These are phyloP conservation scores for Suillus weaverae DNA, from an alignment of 768 basidiomycete genomes.

Conservation along the genomic window DNA sequence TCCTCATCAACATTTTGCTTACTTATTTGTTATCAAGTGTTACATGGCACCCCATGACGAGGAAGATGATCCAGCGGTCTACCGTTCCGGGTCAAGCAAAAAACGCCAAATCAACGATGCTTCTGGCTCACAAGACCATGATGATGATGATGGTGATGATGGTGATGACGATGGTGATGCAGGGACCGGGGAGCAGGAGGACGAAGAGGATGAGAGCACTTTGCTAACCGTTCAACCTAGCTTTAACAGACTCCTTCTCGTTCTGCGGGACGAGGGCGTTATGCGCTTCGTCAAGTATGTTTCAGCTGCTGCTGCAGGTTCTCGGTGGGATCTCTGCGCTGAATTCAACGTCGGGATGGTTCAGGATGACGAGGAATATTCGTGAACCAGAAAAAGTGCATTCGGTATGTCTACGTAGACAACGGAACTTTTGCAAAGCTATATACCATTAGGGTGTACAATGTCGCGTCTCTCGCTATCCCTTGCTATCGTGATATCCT, in stretches of 20 bases:
- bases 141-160: slow-evolving; percentile 7
- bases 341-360: slow-evolving; percentile 91
- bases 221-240: slow-evolving; percentile 84
- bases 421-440: background rate
- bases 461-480: background rate
- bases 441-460: background rate
- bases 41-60: slow-evolving; percentile 95
- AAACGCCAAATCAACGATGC: slow-evolving; percentile 23
- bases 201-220: slow-evolving; percentile 74
- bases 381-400: slow-evolving; percentile 11
- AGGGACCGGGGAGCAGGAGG: slow-evolving; percentile 42
- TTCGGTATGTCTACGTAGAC: background rate
- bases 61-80: slow-evolving; percentile 94
- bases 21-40: slow-evolving; percentile 48
- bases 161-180: slow-evolving; percentile 1
- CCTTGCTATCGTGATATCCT: slow-evolving; percentile 16
- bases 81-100: slow-evolving; percentile 61
- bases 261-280: slow-evolving; percentile 89
- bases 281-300: slow-evolving; percentile 97
- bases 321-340: slow-evolving; percentile 89
- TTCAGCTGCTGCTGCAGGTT: slow-evolving; percentile 83
- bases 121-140: background rate
- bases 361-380: slow-evolving; percentile 54
- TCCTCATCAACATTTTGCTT: background rate
- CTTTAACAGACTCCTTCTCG: slow-evolving; percentile 86